Conservation (phyloP, 768 basidiomycete species). For the Mrakia gelida region DNA sequence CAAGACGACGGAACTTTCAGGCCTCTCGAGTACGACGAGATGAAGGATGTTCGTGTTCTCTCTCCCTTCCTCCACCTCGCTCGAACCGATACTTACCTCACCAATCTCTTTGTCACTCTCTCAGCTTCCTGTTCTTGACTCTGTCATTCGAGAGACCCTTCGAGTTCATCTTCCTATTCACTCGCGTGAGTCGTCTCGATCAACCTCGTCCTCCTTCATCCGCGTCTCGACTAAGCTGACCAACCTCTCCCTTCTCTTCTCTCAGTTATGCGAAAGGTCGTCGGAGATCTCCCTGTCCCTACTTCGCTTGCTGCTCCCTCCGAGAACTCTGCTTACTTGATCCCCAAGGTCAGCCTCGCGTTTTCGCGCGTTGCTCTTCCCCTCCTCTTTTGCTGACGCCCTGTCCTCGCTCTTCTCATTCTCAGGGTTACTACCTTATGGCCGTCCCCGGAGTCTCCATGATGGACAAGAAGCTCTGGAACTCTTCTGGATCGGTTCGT, state of each 20-base stretch:
- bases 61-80: neutral
- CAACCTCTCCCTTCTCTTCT: neutral
- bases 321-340: slow-evolving; percentile 63
- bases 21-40: slow-evolving; percentile 76
- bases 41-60: slow-evolving; percentile 49
- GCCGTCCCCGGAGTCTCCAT: slow-evolving; percentile 84
- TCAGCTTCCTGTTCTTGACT: slow-evolving; percentile 72
- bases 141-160: slow-evolving; percentile 78
- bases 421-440: slow-evolving; percentile 71
- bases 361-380: neutral
- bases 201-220: neutral
- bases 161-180: slow-evolving; percentile 87
- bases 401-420: neutral
- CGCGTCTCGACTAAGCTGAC: slow-evolving; percentile 36
- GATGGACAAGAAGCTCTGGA: slow-evolving; percentile 80
- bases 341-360: slow-evolving; percentile 53
- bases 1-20: slow-evolving; percentile 74
- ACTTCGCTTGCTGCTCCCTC: slow-evolving; percentile 71
- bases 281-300: slow-evolving; percentile 77
- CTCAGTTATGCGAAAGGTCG: slow-evolving; percentile 65
- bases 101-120: neutral
- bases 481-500: slow-evolving; percentile 49
- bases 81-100: neutral
- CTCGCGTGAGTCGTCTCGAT: slow-evolving; percentile 48
- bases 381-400: neutral